A percentile compares a stretch with the other conserved stretches of the same genome.
phyloP scores from a whole-genome alignment of 129 eudicot genomes.

The Centrapalus pauciflorus region DNA sequence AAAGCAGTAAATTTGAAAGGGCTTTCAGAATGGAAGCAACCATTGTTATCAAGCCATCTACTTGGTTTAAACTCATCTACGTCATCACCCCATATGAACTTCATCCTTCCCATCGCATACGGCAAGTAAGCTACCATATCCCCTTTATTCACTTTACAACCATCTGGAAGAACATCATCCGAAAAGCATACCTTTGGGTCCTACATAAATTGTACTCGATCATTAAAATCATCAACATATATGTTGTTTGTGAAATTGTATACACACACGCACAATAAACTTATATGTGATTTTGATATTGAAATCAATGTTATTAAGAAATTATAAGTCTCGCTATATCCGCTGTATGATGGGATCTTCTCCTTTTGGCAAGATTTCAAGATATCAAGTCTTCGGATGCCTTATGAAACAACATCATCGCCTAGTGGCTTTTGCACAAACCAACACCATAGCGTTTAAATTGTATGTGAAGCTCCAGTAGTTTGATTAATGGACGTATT shows the following conservation, averaged over 20 bases:
- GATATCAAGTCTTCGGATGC: no score
- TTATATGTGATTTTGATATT: neutral
- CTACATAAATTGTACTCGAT: slow-evolving; percentile 15
- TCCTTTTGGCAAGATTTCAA: no score
- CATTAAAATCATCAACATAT: neutral
- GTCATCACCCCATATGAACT: slow-evolving; percentile 71
- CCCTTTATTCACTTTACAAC: slow-evolving; percentile 55
- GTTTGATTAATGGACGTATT: no score
- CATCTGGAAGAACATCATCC: slow-evolving; percentile 64
- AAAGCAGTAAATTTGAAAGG: slow-evolving; percentile 76
- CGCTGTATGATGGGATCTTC: no score
- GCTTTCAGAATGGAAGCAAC: slow-evolving; percentile 46
- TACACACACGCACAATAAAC: neutral
- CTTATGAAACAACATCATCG: no score
- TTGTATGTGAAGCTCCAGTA: no score
- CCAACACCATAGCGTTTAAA: no score
- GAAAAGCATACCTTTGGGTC: slow-evolving; percentile 58
- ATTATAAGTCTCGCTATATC: no score
- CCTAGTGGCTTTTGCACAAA: no score
- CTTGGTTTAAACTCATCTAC: slow-evolving; percentile 55
- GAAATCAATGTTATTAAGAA: neutral
- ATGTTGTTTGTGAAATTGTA: neutral
- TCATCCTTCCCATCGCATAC: slow-evolving; percentile 85
- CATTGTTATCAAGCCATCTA: slow-evolving; percentile 63
- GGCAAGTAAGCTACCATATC: slow-evolving; percentile 57